Percentiles rank a stretch among this genome's conserved stretches.
phyloP scores from a whole-genome alignment of 768 basidiomycete species.

The Exsudoporus frostii region DNA sequence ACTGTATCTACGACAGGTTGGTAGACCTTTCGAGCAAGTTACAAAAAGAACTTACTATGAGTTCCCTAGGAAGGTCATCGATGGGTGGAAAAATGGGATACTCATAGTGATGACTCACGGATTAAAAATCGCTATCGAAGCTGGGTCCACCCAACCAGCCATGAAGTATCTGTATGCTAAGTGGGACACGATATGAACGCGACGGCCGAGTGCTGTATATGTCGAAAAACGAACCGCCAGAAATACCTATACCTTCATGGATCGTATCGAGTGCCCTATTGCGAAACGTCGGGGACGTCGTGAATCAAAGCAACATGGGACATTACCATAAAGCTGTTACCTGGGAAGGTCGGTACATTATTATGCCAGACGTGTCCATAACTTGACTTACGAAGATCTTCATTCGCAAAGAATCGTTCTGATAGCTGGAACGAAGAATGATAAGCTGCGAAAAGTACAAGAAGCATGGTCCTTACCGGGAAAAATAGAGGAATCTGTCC shows the following conservation, averaged over 20 bases:
- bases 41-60: background rate
- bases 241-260: slow-evolving; percentile 8
- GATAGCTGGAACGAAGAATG: slow-evolving; percentile 1
- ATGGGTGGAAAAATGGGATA: background rate
- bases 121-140: background rate
- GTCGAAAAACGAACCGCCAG: slow-evolving; percentile 7
- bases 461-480: background rate
- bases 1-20: slow-evolving; percentile 2
- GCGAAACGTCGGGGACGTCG: background rate
- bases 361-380: background rate
- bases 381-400: slow-evolving; percentile 10
- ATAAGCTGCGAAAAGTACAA: background rate
- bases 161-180: slow-evolving; percentile 8
- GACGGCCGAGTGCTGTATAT: background rate
- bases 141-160: background rate
- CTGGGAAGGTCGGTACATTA: background rate
- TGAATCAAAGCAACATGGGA: background rate
- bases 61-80: background rate
- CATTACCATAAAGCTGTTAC: slow-evolving; percentile 11
- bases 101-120: slow-evolving; percentile 1
- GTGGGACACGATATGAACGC: background rate
- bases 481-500: slow-evolving; percentile 10
- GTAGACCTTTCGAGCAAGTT: background rate
- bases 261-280: slow-evolving; percentile 9
- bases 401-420: background rate